Conservation (phyloP, 352 stramenopile species). For the Peronospora belbahrii region DNA sequence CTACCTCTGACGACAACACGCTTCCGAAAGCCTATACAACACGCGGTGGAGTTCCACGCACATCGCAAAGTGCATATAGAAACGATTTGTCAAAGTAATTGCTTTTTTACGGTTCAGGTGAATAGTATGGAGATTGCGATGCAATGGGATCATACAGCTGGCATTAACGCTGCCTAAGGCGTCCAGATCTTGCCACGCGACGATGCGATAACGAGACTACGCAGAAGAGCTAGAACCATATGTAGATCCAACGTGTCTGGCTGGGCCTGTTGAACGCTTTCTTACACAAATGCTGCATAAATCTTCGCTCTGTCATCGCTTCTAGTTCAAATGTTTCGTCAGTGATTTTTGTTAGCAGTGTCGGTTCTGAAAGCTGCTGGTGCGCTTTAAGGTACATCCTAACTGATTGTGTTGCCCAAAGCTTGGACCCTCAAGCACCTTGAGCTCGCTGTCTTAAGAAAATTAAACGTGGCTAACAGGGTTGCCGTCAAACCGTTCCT, state of each 20-base stretch:
- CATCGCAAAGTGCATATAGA: no score
- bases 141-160: slow-evolving; percentile 12
- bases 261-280: no score
- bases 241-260: no score
- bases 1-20: no score
- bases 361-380: background rate
- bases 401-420: slow-evolving; percentile 1
- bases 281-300: no score
- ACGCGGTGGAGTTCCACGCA: no score
- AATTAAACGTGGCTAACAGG: slow-evolving; percentile 29
- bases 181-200: slow-evolving; percentile 10
- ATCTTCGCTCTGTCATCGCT: no score
- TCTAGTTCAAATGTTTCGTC: no score
- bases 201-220: slow-evolving; percentile 8
- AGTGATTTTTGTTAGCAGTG: background rate
- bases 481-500: slow-evolving; percentile 23
- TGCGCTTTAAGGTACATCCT: slow-evolving; percentile 17
- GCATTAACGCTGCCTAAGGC: slow-evolving; percentile 1
- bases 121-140: slow-evolving; percentile 5
- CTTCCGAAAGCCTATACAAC: background rate
- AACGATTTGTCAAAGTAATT: no score
- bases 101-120: no score
- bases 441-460: background rate
- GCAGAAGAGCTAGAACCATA: background rate
- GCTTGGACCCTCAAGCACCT: background rate